phyloP scores from a whole-genome alignment of 345 rosid genomes.

The Clarkia xantiana region DNA sequence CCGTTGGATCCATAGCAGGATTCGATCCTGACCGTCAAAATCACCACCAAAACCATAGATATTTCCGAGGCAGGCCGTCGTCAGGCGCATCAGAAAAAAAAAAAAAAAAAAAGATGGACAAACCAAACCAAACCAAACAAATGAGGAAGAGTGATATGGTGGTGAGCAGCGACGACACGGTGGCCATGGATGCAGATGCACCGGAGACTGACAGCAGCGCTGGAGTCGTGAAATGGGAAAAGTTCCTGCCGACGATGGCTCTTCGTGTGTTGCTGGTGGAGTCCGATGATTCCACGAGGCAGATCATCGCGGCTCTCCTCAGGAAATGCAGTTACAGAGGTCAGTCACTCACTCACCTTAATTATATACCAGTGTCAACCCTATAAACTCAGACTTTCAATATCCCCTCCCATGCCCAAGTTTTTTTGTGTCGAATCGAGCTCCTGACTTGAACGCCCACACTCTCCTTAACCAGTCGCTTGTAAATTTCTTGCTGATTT shows the following conservation, averaged over 20 bases:
- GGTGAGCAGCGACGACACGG: constrained; percentile 18
- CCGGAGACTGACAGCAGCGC: constrained; percentile 16
- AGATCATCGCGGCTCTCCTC: constrained; percentile 71
- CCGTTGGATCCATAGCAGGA: constrained; percentile 6
- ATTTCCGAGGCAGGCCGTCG: constrained; percentile 18
- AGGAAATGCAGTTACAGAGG: constrained; percentile 24
- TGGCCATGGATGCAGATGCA: constrained; percentile 16
- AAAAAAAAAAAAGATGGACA: constrained; percentile 20
- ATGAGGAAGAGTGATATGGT: not conserved
- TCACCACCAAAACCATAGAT: constrained; percentile 9
- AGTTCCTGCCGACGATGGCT: constrained; percentile 43
- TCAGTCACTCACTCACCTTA: too few relatives aligned
- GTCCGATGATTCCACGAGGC: constrained; percentile 87
- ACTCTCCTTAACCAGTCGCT: too few relatives aligned
- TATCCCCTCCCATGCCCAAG: too few relatives aligned
- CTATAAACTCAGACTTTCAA: too few relatives aligned
- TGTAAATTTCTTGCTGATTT: too few relatives aligned
- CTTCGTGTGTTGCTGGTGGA: constrained; percentile 71
- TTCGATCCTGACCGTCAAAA: constrained; percentile 19
- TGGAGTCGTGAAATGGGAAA: constrained; percentile 48
- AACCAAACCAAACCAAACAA: too few relatives aligned
- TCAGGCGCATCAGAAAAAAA: not conserved
- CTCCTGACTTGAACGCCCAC: not conserved
- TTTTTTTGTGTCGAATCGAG: too few relatives aligned
- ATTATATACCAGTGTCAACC: too few relatives aligned